Conservation (phyloP, 2,329 filamentous ascomycete species). For the Hymenoscyphus salicellus region DNA sequence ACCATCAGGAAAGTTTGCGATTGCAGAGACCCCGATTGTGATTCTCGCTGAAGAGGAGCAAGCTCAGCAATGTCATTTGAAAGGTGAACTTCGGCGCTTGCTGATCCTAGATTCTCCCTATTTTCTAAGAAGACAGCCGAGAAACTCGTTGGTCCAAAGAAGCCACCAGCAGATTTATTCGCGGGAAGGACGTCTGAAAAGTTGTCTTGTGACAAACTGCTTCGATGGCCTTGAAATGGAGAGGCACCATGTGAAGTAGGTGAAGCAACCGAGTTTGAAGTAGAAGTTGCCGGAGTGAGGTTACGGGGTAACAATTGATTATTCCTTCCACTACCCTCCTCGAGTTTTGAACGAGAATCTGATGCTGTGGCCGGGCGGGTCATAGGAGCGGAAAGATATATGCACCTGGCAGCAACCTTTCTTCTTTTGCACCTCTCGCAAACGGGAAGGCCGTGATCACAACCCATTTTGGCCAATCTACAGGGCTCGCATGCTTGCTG, state of each 20-base stretch:
- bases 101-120: slow-evolving; percentile 23
- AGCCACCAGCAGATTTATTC: slow-evolving; percentile 22
- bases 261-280: slow-evolving; percentile 4
- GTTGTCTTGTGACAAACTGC: slow-evolving; percentile 1
- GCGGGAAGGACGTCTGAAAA: neutral
- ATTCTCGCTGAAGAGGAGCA: slow-evolving; percentile 16
- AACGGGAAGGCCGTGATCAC: slow-evolving; percentile 30
- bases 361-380: slow-evolving; percentile 14
- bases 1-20: slow-evolving; percentile 33
- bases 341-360: neutral
- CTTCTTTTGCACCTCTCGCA: slow-evolving; percentile 30
- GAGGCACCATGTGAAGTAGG: slow-evolving; percentile 2
- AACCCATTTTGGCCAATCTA: slow-evolving; percentile 33
- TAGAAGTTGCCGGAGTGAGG: slow-evolving; percentile 6
- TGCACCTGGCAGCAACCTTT: slow-evolving; percentile 26
- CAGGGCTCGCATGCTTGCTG: slow-evolving; percentile 32
- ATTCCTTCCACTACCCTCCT: slow-evolving; percentile 1
- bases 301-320: slow-evolving; percentile 7
- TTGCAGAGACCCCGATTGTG: slow-evolving; percentile 23
- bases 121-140: slow-evolving; percentile 35
- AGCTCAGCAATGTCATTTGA: slow-evolving; percentile 26
- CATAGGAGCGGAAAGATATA: slow-evolving; percentile 33
- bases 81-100: slow-evolving; percentile 27
- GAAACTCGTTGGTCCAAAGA: slow-evolving; percentile 34
- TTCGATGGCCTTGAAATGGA: slow-evolving; percentile 2